phyloP scores from a whole-genome alignment of 495 filamentous ascomycete genomes.

The Amorphotheca resinae region DNA sequence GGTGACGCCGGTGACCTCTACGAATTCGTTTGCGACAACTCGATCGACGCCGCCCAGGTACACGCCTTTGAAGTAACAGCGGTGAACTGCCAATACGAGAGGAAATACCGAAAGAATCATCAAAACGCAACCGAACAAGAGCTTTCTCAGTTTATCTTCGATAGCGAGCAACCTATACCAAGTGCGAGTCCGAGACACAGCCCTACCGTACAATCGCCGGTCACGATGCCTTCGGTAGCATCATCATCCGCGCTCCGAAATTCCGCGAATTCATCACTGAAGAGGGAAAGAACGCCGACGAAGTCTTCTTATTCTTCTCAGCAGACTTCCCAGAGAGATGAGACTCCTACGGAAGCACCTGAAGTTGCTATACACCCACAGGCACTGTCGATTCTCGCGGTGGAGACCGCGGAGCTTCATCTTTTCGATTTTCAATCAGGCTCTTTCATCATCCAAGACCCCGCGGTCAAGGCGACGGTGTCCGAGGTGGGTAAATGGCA shows the following conservation, averaged over 20 bases:
- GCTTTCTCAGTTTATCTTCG: slow-evolving; percentile 67
- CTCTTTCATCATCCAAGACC: slow-evolving; percentile 72
- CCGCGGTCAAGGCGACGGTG: slow-evolving; percentile 61
- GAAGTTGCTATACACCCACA: slow-evolving; percentile 53
- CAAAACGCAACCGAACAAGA: slow-evolving; percentile 74
- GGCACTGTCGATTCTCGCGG: slow-evolving; percentile 55
- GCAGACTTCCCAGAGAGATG: slow-evolving; percentile 21
- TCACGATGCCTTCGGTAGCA: slow-evolving; percentile 4
- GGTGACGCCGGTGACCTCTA: slow-evolving; percentile 88
- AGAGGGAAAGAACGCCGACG: slow-evolving; percentile 16
- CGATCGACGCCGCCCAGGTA: slow-evolving; percentile 55
- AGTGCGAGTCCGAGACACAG: slow-evolving; percentile 55
- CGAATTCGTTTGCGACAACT: slow-evolving; percentile 86
- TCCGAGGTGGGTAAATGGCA: slow-evolving; percentile 84
- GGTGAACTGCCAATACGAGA: slow-evolving; percentile 91
- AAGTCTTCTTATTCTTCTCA: slow-evolving; percentile 6
- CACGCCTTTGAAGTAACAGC: slow-evolving; percentile 74
- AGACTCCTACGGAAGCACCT: slow-evolving; percentile 39
- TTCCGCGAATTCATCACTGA: slow-evolving; percentile 21
- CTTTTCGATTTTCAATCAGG: slow-evolving; percentile 81
- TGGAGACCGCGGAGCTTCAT: slow-evolving; percentile 75
- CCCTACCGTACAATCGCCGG: slow-evolving; percentile 12
- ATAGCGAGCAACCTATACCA: slow-evolving; percentile 66
- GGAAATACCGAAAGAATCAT: slow-evolving; percentile 70
- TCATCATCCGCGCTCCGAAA: slow-evolving; percentile 4